Conservation (phyloP, 2,329 filamentous ascomycete species). For the Neophaeococcomyces mojaviensis region DNA sequence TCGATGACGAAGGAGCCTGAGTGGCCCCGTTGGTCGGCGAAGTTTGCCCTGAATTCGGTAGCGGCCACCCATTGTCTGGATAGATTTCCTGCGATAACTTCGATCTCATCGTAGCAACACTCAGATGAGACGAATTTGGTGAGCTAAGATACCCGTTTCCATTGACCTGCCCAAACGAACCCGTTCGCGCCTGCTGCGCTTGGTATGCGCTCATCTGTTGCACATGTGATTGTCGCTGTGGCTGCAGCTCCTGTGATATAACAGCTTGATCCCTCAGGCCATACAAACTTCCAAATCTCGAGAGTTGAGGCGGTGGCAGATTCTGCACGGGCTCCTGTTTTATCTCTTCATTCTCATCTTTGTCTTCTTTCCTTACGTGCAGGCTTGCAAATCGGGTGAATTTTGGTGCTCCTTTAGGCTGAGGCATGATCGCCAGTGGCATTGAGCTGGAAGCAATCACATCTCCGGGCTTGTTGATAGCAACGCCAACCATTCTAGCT, state of each 20-base stretch:
- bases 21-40: too few relatives aligned
- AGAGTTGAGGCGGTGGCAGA: background rate
- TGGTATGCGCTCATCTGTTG: background rate
- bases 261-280: background rate
- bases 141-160: background rate
- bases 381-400: constrained; percentile 20
- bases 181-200: background rate
- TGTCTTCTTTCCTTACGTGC: constrained; percentile 13
- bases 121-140: background rate
- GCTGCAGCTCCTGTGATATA: background rate
- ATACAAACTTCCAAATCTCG: constrained; percentile 5
- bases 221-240: background rate
- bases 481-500: background rate
- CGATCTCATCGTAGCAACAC: background rate
- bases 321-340: background rate
- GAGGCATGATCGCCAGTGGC: constrained; percentile 11
- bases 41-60: too few relatives aligned
- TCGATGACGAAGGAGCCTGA: too few relatives aligned
- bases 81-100: too few relatives aligned
- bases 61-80: too few relatives aligned
- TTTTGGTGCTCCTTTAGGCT: constrained; percentile 11
- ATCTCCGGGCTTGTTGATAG: constrained; percentile 5
- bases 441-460: constrained; percentile 10
- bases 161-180: background rate
- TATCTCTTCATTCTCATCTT: background rate